phyloP scores from a whole-genome alignment of 352 stramenopile genomes.

The Aphanomyces euteiches region DNA sequence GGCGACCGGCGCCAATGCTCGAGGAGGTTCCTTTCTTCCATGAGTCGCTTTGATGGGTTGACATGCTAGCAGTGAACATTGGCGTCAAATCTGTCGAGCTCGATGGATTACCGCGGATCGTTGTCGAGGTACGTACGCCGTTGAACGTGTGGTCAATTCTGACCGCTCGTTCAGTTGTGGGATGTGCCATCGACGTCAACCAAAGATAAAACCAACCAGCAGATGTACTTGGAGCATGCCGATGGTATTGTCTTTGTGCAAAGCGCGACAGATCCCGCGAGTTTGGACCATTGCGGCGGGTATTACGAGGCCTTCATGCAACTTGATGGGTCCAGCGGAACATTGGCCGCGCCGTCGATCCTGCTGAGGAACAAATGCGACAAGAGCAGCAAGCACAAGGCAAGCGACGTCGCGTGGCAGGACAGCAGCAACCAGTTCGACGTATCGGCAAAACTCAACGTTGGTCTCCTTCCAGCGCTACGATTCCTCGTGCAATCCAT shows the following conservation, averaged over 20 bases:
- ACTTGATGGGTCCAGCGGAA: not conserved
- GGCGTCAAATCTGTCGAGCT: constrained; percentile 22
- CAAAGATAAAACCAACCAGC: constrained; percentile 2
- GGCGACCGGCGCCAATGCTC: not conserved
- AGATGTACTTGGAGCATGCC: constrained; percentile 13
- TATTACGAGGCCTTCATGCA: not conserved
- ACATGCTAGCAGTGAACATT: constrained; percentile 20
- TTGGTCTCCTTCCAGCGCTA: not conserved
- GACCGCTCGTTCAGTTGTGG: constrained; percentile 12
- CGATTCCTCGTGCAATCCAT: not conserved
- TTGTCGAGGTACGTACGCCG: constrained; percentile 23
- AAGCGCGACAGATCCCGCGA: constrained; percentile 1
- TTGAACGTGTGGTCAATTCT: not conserved
- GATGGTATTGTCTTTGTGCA: constrained; percentile 14
- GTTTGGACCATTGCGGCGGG: not conserved
- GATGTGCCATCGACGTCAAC: constrained; percentile 13
- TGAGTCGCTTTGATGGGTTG: not conserved
- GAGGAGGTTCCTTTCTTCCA: constrained; percentile 4
- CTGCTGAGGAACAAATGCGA: constrained; percentile 16
- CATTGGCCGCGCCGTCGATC: not conserved
- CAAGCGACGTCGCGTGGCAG: too few species aligned
- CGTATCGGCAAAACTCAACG: constrained; percentile 21
- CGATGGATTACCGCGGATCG: constrained; percentile 5
- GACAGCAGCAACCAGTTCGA: not conserved
- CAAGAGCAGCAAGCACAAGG: not conserved